Percentiles rank a stretch among this genome's conserved stretches.
phyloP scores from a whole-genome alignment of 768 basidiomycete species.

The Tulasnella sp. region DNA sequence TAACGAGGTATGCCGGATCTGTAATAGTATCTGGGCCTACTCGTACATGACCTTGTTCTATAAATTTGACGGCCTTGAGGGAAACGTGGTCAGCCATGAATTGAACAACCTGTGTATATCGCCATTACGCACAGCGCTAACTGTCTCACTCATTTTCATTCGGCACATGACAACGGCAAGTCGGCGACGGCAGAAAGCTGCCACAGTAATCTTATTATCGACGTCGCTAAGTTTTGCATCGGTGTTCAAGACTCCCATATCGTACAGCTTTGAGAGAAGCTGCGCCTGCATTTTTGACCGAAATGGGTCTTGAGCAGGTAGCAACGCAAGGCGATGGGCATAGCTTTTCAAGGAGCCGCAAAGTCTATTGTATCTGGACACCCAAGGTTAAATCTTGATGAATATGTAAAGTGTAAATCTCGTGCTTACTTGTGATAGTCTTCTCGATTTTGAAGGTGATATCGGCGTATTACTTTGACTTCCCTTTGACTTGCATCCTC shows the following conservation, averaged over 20 bases:
- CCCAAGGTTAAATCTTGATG: background rate
- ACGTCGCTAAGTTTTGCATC: constrained; percentile 84
- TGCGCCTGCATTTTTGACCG: constrained; percentile 72
- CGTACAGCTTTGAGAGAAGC: constrained; percentile 88
- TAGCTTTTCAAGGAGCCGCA: constrained; percentile 75
- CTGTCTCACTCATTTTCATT: constrained; percentile 90
- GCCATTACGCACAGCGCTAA: constrained; percentile 64
- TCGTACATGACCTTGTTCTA: constrained; percentile 96
- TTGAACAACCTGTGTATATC: background rate
- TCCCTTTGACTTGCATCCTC: constrained; percentile 85
- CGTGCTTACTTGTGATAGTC: constrained; percentile 73
- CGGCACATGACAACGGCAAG: constrained; percentile 87
- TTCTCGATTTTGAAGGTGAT: constrained; percentile 88
- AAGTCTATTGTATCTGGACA: constrained; percentile 77
- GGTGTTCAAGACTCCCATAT: constrained; percentile 84
- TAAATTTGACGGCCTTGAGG: constrained; percentile 82
- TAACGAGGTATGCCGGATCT: constrained; percentile 92
- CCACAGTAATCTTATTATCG: constrained; percentile 87
- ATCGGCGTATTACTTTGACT: constrained; percentile 85
- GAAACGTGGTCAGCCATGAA: background rate
- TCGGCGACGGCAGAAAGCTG: constrained; percentile 83
- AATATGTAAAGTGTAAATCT: background rate
- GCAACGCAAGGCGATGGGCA: constrained; percentile 73
- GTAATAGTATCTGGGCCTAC: constrained; percentile 93
- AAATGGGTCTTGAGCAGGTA: constrained; percentile 83